phyloP scores from a whole-genome alignment of 2,329 filamentous ascomycete species.

The Fusarium sp. region DNA sequence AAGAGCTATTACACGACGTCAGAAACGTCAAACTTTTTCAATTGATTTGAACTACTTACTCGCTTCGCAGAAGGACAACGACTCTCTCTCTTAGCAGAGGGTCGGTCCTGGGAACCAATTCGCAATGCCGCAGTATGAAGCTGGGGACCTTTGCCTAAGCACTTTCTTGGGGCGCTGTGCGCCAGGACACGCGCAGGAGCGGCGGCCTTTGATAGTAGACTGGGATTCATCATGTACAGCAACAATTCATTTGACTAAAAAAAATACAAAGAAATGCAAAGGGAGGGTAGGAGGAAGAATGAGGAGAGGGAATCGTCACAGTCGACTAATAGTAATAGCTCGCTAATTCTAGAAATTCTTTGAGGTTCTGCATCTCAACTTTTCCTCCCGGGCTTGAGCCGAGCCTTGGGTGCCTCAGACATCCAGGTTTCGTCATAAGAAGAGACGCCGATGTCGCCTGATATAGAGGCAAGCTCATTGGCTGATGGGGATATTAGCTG shows the following conservation, averaged over 20 bases:
- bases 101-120: slow-evolving; percentile 32
- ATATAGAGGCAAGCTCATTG: slow-evolving; percentile 32
- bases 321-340: slow-evolving; percentile 25
- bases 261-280: slow-evolving; percentile 27
- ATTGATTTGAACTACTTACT: slow-evolving; percentile 43
- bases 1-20: slow-evolving; percentile 58
- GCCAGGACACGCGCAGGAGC: slow-evolving; percentile 60
- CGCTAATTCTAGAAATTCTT: slow-evolving; percentile 34
- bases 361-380: too few species aligned
- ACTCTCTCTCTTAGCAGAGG: slow-evolving; percentile 29
- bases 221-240: slow-evolving; percentile 59
- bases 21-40: slow-evolving; percentile 24
- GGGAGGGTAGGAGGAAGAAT: slow-evolving; percentile 21
- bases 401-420: slow-evolving; percentile 47
- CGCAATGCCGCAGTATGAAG: slow-evolving; percentile 50
- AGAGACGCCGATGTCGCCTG: slow-evolving; percentile 38
- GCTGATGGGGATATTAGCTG: slow-evolving; percentile 12
- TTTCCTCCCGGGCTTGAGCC: too few species aligned
- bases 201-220: slow-evolving; percentile 59
- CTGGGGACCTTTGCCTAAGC: slow-evolving; percentile 53
- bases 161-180: slow-evolving; percentile 55
- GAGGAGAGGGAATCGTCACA: slow-evolving; percentile 26
- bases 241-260: slow-evolving; percentile 46
- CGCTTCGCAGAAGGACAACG: slow-evolving; percentile 39
- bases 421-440: slow-evolving; percentile 47